Evolutionary conservation across 106 monocot species (phyloP).

Genomic region (Dioscorea alata): DNA sequence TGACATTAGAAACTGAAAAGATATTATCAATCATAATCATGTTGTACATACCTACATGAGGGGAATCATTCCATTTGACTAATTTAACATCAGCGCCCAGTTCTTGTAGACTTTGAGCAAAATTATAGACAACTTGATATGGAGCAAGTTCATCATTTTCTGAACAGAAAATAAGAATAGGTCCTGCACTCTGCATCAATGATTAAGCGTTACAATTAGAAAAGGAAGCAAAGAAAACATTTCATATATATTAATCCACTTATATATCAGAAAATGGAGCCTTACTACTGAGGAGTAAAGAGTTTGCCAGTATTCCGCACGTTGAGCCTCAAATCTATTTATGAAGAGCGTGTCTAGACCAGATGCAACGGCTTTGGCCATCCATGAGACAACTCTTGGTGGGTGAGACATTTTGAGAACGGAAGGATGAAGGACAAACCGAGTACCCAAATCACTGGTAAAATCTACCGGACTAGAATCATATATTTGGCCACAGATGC

Average conservation of each 20-base stretch:
- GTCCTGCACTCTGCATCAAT: conserved; percentile 57
- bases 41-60: conserved; percentile 59
- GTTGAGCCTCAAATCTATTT: conserved; percentile 64
- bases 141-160: conserved; percentile 86
- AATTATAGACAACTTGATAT: conserved; percentile 43
- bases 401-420: conserved; percentile 48
- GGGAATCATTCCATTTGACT: conserved; percentile 69
- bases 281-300: conserved; percentile 80
- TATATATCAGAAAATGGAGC: conserved; percentile 5
- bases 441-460: conserved; percentile 64
- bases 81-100: conserved; percentile 79
- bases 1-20: too few species aligned
- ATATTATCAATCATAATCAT: not conserved
- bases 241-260: not conserved
- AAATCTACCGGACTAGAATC: conserved; percentile 88
- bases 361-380: conserved; percentile 57
- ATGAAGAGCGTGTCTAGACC: conserved; percentile 66
- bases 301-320: conserved; percentile 78
- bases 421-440: conserved; percentile 51
- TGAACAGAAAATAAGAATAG: conserved; percentile 78
- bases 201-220: not conserved
- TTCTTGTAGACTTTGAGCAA: conserved; percentile 64
- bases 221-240: not conserved
- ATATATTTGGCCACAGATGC: conserved; percentile 82
- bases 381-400: conserved; percentile 66